A percentile compares a stretch with the other conserved stretches of the same genome.
Evolutionary conservation across 257 asterid species (phyloP).

Genomic region (Nicotiana noctiflora): DNA sequence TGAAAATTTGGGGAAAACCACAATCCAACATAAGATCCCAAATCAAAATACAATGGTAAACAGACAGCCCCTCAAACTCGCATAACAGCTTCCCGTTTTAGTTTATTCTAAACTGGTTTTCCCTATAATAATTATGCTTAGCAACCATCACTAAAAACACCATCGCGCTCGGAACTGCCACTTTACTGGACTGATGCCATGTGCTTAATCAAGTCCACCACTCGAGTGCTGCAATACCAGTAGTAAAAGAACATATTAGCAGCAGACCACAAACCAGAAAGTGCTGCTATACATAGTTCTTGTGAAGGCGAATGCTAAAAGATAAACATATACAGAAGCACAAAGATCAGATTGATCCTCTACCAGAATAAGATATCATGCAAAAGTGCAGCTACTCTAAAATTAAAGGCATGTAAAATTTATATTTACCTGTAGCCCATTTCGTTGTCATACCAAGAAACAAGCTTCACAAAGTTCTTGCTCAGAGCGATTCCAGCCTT

Average conservation of each 20-base stretch:
- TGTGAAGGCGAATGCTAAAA: background rate
- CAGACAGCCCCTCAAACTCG: background rate
- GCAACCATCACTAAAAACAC: background rate
- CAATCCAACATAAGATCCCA: background rate
- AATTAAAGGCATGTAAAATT: background rate
- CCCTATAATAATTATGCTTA: background rate
- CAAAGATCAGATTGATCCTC: background rate
- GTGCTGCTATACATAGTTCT: background rate
- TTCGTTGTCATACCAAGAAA: conserved; percentile 87
- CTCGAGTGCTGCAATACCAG: conserved; percentile 56
- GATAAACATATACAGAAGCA: background rate
- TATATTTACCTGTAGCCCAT: conserved; percentile 74
- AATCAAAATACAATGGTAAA: background rate
- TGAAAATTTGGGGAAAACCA: background rate
- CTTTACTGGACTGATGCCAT: conserved; percentile 32
- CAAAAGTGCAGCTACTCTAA: background rate
- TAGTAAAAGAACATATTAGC: background rate
- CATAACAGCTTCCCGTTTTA: background rate
- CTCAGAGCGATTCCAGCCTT: conserved; percentile 89
- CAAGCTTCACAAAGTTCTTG: conserved; percentile 58
- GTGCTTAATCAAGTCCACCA: conserved; percentile 66
- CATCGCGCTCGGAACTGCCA: background rate
- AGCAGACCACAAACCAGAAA: background rate
- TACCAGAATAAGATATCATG: background rate
- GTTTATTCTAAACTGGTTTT: background rate